A percentile compares a stretch with the other conserved stretches of the same genome.
phyloP scores from a whole-genome alignment of 352 stramenopile species.

The Phytopythium montanum region DNA sequence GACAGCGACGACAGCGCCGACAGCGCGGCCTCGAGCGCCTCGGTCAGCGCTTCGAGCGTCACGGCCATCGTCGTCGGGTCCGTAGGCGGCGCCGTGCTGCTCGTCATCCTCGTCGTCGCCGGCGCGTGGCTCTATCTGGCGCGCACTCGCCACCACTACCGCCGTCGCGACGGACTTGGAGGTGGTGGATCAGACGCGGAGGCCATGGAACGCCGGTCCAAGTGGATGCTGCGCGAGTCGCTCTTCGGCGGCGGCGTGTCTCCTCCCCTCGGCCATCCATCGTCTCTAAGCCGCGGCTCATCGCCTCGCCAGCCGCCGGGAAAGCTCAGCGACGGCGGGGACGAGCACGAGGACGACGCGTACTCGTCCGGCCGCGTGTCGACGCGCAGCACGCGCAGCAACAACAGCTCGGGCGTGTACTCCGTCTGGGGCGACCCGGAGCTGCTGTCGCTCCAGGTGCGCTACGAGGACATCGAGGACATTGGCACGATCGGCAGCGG shows the following conservation, averaged over 20 bases:
- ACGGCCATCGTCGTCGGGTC: constrained; percentile 27
- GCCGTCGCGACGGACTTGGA: neutral
- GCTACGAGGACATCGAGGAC: constrained; percentile 36
- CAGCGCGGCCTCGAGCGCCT: constrained; percentile 9
- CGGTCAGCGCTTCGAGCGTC: constrained; percentile 1
- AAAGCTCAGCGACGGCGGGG: constrained; percentile 13
- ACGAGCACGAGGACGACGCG: constrained; percentile 17
- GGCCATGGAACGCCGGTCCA: neutral
- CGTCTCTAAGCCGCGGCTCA: constrained; percentile 10
- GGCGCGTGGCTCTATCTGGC: constrained; percentile 18
- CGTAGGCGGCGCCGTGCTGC: constrained; percentile 31
- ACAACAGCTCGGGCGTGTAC: constrained; percentile 32
- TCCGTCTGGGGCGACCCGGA: no score
- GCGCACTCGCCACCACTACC: neutral
- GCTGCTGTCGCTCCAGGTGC: constrained; percentile 21
- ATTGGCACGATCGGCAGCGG: constrained; percentile 28
- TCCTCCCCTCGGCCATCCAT: constrained; percentile 21
- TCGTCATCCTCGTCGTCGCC: constrained; percentile 21
- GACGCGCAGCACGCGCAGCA: constrained; percentile 31
- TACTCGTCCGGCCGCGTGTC: constrained; percentile 23
- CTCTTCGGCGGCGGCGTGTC: constrained; percentile 31
- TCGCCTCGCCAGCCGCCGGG: constrained; percentile 19
- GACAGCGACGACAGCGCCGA: constrained; percentile 7
- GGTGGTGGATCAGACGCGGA: constrained; percentile 5
- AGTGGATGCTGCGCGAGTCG: constrained; percentile 17